Evolutionary conservation across 2,329 filamentous ascomycete species (phyloP).

Genomic region (Cercospora sojina): DNA sequence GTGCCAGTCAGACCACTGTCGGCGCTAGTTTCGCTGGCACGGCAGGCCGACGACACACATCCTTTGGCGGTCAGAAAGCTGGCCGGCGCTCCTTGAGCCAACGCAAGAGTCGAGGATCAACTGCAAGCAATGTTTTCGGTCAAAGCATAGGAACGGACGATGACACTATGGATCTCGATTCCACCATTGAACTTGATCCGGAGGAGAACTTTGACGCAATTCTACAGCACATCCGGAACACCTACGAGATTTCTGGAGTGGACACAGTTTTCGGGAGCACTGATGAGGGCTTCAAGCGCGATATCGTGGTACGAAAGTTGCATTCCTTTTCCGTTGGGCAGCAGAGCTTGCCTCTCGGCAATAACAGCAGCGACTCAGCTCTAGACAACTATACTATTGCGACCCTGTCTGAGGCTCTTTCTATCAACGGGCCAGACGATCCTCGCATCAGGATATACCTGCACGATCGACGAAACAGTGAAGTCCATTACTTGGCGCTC

Average conservation of each 20-base stretch:
- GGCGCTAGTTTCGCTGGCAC: conserved; percentile 51
- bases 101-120: conserved; percentile 55
- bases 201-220: conserved; percentile 33
- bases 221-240: conserved; percentile 33
- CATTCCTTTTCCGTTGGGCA: conserved; percentile 29
- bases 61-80: conserved; percentile 64
- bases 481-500: conserved; percentile 28
- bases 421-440: conserved; percentile 23
- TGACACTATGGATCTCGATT: conserved; percentile 39
- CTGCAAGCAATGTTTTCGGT: conserved; percentile 49
- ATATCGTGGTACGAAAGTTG: conserved; percentile 38
- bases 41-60: conserved; percentile 64
- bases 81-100: conserved; percentile 61
- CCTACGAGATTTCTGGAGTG: conserved; percentile 33
- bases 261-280: conserved; percentile 36
- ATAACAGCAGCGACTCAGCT: background rate
- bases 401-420: conserved; percentile 21
- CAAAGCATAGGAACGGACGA: conserved; percentile 37
- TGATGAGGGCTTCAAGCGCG: conserved; percentile 37
- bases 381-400: conserved; percentile 19
- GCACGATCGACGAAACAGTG: conserved; percentile 28
- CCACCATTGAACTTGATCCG: conserved; percentile 29
- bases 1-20: conserved; percentile 41
- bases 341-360: conserved; percentile 12
- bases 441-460: conserved; percentile 31